Evolutionary conservation across 169 alveolate genomes (phyloP).

Genomic region (Plasmodium berghei): DNA sequence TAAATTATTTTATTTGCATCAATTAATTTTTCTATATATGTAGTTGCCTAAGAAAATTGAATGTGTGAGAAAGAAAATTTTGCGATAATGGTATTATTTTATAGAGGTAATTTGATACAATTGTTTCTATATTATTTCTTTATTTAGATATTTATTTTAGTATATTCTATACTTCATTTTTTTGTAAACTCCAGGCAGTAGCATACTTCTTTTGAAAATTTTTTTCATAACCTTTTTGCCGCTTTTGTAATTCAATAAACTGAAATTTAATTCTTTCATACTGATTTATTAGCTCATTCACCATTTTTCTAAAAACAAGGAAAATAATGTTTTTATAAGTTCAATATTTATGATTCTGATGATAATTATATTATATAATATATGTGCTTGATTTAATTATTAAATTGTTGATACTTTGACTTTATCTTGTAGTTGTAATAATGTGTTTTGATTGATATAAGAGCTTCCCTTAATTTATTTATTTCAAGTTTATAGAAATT

Average conservation of each 20-base stretch:
- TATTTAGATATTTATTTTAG: background rate
- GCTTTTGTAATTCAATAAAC: constrained; percentile 56
- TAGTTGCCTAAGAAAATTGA: constrained; percentile 24
- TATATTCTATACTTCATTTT: constrained; percentile 27
- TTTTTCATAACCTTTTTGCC: constrained; percentile 63
- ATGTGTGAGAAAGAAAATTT: background rate
- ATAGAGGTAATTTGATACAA: too few relatives aligned
- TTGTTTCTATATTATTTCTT: background rate
- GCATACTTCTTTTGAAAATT: constrained; percentile 57
- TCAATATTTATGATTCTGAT: background rate
- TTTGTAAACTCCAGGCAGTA: constrained; percentile 65
- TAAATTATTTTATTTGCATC: constrained; percentile 55
- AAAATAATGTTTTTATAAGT: background rate
- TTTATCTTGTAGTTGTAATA: constrained; percentile 71
- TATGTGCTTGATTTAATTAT: too few relatives aligned
- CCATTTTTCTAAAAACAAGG: constrained; percentile 23
- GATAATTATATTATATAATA: background rate
- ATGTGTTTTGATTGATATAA: constrained; percentile 31
- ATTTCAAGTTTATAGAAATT: constrained; percentile 68
- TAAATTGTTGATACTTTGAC: constrained; percentile 26
- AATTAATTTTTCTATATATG: constrained; percentile 55
- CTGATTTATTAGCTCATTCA: constrained; percentile 50
- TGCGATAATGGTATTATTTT: background rate
- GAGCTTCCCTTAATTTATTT: constrained; percentile 50
- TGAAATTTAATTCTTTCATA: constrained; percentile 65